Evolutionary conservation across 2,329 filamentous ascomycete species (phyloP).

Genomic region (Epichloe gansuensis): DNA sequence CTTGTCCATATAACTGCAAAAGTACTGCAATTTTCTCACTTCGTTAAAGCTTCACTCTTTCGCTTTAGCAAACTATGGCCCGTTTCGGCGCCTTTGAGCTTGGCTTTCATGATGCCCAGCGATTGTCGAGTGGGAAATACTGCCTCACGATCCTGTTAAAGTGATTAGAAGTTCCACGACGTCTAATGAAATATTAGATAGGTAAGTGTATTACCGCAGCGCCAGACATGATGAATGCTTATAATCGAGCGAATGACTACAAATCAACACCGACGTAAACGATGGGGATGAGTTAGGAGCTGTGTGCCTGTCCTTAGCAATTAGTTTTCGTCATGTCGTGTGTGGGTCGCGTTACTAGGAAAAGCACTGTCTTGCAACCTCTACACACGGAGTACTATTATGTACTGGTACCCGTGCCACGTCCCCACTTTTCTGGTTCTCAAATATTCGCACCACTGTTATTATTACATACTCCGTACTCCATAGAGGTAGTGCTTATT

Average conservation of each 20-base stretch:
- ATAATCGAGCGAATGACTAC: neutral
- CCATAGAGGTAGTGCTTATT: too few species aligned
- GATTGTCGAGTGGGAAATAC: slow-evolving; percentile 98
- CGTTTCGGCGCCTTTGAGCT: slow-evolving; percentile 85
- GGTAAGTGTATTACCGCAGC: slow-evolving; percentile 14
- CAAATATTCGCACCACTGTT: too few species aligned
- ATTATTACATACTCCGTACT: too few species aligned
- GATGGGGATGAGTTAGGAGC: neutral
- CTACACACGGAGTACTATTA: too few species aligned
- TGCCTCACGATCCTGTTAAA: slow-evolving; percentile 69
- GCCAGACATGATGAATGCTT: slow-evolving; percentile 19
- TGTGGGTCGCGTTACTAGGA: neutral
- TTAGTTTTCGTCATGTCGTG: too few species aligned
- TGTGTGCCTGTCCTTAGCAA: neutral
- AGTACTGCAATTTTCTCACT: slow-evolving; percentile 42
- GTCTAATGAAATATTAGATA: neutral
- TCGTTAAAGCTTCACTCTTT: slow-evolving; percentile 96
- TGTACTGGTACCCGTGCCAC: too few species aligned
- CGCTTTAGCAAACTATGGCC: slow-evolving; percentile 92
- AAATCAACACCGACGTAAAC: neutral
- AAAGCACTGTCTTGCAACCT: too few species aligned
- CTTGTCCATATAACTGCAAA: neutral
- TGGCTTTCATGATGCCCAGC: slow-evolving; percentile 92
- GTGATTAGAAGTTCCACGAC: neutral
- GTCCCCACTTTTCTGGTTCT: too few species aligned